These are phyloP conservation scores for Apiotrichum gracile DNA, from an alignment of 1,284 basidiomycete species.

Conservation along the genomic window DNA sequence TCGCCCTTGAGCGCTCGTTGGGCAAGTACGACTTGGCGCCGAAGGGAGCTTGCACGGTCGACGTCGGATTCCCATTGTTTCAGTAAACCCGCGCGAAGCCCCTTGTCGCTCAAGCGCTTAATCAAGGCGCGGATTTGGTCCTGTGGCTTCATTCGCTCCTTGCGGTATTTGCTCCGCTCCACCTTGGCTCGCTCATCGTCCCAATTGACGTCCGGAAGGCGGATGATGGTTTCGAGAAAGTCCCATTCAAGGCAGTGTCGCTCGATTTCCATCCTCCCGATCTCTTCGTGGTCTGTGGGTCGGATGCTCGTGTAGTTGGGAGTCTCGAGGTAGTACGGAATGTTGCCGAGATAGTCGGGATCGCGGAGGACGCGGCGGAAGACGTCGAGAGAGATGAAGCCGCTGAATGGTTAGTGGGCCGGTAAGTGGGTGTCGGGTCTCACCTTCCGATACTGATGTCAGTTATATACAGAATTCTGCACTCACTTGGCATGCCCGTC, in stretches of 20 bases:
- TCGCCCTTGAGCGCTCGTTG: not conserved
- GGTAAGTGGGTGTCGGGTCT: not conserved
- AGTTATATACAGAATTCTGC: not conserved
- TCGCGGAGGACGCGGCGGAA: conserved; percentile 7
- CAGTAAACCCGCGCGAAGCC: not conserved
- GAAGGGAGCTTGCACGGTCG: not conserved
- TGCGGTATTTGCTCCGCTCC: not conserved
- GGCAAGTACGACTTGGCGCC: not conserved
- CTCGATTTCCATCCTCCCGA: not conserved
- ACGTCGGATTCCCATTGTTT: not conserved
- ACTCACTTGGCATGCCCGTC: conserved; percentile 13
- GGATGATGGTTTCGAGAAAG: conserved; percentile 5
- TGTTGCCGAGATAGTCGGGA: not conserved
- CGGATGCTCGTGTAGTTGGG: not conserved
- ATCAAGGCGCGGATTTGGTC: not conserved
- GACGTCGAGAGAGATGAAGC: conserved; percentile 5
- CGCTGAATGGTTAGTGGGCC: no score
- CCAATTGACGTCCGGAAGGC: conserved; percentile 1
- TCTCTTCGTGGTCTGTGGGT: not conserved
- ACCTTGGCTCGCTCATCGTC: not conserved
- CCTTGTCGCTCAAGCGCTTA: not conserved
- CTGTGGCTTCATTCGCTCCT: not conserved
- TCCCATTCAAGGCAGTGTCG: conserved; percentile 5
- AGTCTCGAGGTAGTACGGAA: conserved; percentile 16
- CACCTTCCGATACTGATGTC: conserved; percentile 8